Percentiles rank a stretch among this genome's conserved stretches.
Evolutionary conservation across 2,329 filamentous ascomycete species (phyloP).

Genomic region (Diaporthe eres): DNA sequence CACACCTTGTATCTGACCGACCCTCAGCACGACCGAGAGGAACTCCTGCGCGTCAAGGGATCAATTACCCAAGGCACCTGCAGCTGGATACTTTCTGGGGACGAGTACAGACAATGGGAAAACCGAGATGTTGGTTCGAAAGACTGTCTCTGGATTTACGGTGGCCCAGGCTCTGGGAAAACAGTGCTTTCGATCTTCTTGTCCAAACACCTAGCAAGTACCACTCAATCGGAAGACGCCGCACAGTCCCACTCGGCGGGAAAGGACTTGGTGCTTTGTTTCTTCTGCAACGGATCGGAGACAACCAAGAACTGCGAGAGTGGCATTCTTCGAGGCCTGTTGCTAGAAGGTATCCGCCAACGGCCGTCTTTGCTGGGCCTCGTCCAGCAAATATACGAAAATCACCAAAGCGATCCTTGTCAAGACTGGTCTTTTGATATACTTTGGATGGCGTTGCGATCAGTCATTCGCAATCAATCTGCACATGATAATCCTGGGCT

Average conservation of each 20-base stretch:
- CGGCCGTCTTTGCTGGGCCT: not conserved
- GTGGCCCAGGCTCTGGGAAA: slow-evolving; percentile 1
- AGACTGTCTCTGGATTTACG: not conserved
- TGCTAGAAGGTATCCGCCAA: not conserved
- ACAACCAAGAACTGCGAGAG: not conserved
- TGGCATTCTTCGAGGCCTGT: not conserved
- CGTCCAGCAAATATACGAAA: not conserved
- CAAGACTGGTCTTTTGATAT: not conserved
- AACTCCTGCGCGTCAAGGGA: not conserved
- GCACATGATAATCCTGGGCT: not conserved
- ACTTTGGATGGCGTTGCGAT: not conserved
- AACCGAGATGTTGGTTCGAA: not conserved
- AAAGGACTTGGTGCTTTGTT: not conserved
- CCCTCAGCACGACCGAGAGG: not conserved
- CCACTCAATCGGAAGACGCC: not conserved
- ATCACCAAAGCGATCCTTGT: not conserved
- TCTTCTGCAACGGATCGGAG: not conserved
- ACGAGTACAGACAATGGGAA: not conserved
- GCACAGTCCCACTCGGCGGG: no score
- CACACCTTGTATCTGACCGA: not conserved
- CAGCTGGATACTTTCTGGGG: not conserved
- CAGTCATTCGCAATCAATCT: not conserved
- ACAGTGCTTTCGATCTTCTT: not conserved
- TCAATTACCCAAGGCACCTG: not conserved
- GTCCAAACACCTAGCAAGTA: not conserved